These are phyloP conservation scores for Mucor racemosus DNA, from an alignment of 371 early-diverging fungal species.

Conservation along the genomic window DNA sequence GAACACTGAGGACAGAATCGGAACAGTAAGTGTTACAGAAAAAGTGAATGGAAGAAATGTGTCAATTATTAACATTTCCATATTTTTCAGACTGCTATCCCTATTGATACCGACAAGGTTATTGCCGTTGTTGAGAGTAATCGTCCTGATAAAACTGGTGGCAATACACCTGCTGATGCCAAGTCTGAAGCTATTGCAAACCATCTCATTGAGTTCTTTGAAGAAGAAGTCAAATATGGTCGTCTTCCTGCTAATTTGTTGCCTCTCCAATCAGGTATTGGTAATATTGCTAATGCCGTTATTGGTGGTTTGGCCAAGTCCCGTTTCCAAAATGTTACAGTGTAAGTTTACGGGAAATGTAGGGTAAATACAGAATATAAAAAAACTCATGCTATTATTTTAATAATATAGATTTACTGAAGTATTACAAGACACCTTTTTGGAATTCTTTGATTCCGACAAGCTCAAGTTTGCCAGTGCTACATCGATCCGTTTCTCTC, in stretches of 20 bases:
- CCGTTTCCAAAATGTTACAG: constrained; percentile 54
- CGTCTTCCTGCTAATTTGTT: constrained; percentile 53
- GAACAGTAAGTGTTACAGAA: constrained; percentile 38
- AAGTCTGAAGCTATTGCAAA: constrained; percentile 51
- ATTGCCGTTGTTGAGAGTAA: constrained; percentile 55
- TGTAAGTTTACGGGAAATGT: constrained; percentile 37
- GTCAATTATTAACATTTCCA: constrained; percentile 9
- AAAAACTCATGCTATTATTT: constrained; percentile 4
- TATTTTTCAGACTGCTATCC: constrained; percentile 46
- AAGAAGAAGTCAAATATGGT: constrained; percentile 56
- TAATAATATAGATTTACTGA: constrained; percentile 45
- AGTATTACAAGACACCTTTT: constrained; percentile 58
- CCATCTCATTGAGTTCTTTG: constrained; percentile 58
- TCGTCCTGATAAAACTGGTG: constrained; percentile 55
- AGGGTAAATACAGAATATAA: constrained; percentile 9
- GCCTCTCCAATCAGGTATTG: constrained; percentile 60
- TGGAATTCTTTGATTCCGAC: constrained; percentile 59
- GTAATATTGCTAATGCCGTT: constrained; percentile 62
- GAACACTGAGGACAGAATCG: constrained; percentile 56
- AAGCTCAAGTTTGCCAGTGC: constrained; percentile 59
- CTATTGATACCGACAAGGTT: constrained; percentile 54
- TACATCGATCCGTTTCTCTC: constrained; percentile 61
- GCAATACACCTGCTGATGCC: constrained; percentile 47
- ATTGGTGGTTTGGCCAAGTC: constrained; percentile 59
- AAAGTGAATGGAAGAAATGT: not conserved